These are phyloP conservation scores for Penicillium pancosmium DNA, from an alignment of 495 filamentous ascomycete genomes.

Conservation along the genomic window DNA sequence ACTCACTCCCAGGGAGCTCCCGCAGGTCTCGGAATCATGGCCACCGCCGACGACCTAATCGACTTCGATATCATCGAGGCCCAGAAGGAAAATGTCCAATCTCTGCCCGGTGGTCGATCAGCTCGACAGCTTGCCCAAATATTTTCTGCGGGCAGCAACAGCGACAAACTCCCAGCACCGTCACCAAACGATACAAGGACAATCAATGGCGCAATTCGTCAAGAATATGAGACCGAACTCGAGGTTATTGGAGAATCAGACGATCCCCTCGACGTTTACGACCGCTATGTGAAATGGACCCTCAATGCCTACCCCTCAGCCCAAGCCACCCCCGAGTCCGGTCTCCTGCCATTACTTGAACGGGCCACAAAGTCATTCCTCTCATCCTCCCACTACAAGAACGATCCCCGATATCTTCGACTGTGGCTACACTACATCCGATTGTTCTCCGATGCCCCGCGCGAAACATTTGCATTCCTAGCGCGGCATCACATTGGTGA, in stretches of 20 bases:
- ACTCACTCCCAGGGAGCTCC: conserved; percentile 3
- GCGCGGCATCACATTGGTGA: conserved; percentile 88
- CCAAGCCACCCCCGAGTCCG: conserved; percentile 86
- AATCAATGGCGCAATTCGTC: conserved; percentile 73
- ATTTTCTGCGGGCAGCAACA: conserved; percentile 64
- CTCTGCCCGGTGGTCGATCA: conserved; percentile 86
- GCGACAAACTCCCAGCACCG: conserved; percentile 49
- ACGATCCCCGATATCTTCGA: conserved; percentile 90
- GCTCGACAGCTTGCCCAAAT: conserved; percentile 85
- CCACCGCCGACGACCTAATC: conserved; percentile 63
- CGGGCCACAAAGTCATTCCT: conserved; percentile 90
- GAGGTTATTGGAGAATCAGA: conserved; percentile 79
- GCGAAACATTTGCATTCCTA: conserved; percentile 90
- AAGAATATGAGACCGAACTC: conserved; percentile 86
- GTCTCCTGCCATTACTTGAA: conserved; percentile 86
- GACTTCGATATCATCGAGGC: conserved; percentile 95
- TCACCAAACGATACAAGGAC: conserved; percentile 73
- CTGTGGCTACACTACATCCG: conserved; percentile 93
- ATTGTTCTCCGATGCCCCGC: conserved; percentile 87
- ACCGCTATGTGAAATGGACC: conserved; percentile 96
- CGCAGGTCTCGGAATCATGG: conserved; percentile 41
- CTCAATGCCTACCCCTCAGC: conserved; percentile 92
- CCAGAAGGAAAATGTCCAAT: conserved; percentile 97
- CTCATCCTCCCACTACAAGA: conserved; percentile 82
- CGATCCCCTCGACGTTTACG: conserved; percentile 93